Base-by-base conservation (phyloP, 768 basidiomycete species). In the Mycena vulgaris region DNA sequence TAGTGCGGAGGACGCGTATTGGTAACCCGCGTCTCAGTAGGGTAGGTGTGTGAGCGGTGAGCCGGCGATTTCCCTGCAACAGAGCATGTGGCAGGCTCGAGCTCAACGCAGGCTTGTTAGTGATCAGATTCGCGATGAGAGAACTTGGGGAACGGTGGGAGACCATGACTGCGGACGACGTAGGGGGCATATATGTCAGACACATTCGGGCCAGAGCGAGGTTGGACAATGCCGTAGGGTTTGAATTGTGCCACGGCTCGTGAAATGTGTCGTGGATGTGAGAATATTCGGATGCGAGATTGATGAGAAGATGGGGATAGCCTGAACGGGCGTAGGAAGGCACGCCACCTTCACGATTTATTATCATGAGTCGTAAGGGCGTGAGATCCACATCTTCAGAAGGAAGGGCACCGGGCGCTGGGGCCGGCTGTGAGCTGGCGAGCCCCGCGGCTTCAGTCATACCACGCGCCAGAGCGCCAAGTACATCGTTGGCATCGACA, bases 301-400 rank as follows among this genome's bases (percentile, higher is more conserved):
- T 99, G 85, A 99, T 92, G 68, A 98, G 90, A 27, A 99, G 91
- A 83, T 99, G 98, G 23, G 98, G 98, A 72, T 94, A 90, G 52
- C 98, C 98, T 13, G 89, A 89, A 33, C 98, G 95, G 39, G 98
- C 98, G 78, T 98, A 99, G 0, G 98, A 99, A 25, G 98, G 98
- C 4, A 99, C 92, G 17, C 98, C 98, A 27, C 98, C 98, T 81
- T 97, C 95, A 23, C 93, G 89, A 80, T 96, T 97, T 81, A 99
- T 98, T 80, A 99, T 93, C 94, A 99, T 97, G 68, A 99, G 88
- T 31, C 98, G 93, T 63, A 98, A 84, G 1, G 98, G 98, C 5
- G 96, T 97, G 66, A 99, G 89, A 81, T 99, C 95, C 6, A 88
- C 82, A 35, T 92, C 89, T 33, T 86, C 84, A 0, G 86, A 85